These are phyloP conservation scores for Fusarium sp. DNA, from an alignment of 2,329 filamentous ascomycete species.

Conservation along the genomic window DNA sequence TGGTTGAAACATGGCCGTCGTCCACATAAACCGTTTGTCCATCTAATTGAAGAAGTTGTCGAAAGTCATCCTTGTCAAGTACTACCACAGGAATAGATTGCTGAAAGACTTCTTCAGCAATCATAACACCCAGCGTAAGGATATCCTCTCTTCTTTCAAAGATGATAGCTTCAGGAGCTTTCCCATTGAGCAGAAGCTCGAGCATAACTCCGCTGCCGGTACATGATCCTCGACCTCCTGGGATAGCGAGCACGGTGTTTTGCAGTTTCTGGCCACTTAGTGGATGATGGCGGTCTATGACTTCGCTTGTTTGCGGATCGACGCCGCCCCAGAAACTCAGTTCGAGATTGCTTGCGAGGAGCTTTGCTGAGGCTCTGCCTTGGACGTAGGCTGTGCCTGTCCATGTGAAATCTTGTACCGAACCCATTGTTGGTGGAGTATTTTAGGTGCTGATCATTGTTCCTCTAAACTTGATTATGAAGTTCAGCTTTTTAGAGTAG, in stretches of 20 bases:
- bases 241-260: conserved; percentile 55
- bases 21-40: conserved; percentile 21
- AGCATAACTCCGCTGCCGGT: conserved; percentile 58
- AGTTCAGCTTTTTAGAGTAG: neutral
- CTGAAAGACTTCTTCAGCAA: conserved; percentile 55
- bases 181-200: conserved; percentile 55
- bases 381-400: conserved; percentile 38
- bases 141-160: conserved; percentile 58
- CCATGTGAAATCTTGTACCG: conserved; percentile 3
- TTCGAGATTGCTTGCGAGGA: conserved; percentile 45
- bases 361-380: conserved; percentile 43
- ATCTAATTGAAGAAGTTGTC: conserved; percentile 5
- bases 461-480: neutral
- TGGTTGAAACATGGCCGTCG: conserved; percentile 5
- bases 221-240: conserved; percentile 59
- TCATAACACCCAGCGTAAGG: conserved; percentile 57
- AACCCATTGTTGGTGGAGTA: conserved; percentile 15
- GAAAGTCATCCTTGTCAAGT: conserved; percentile 35
- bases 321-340: conserved; percentile 62
- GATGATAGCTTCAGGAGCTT: conserved; percentile 53
- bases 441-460: neutral
- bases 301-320: conserved; percentile 52
- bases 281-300: conserved; percentile 58
- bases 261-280: conserved; percentile 50
- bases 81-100: conserved; percentile 55